Base-by-base conservation (phyloP, 2,329 filamentous ascomycete genomes). In the Trichoderma endophyticum region DNA sequence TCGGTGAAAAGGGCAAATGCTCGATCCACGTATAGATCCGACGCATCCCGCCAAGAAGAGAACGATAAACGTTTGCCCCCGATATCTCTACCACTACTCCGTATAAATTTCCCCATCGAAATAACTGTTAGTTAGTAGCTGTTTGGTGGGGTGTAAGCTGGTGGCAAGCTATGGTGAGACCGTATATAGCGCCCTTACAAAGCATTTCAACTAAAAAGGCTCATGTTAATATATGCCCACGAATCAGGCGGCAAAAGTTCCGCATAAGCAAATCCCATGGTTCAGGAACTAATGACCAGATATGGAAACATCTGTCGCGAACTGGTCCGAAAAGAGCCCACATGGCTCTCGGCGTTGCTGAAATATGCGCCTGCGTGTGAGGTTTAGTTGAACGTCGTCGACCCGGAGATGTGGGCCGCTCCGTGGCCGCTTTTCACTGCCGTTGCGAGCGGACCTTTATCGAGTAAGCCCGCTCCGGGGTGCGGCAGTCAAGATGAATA, bases 111-210 rank as follows among this genome's bases (percentile, higher is more conserved):
- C 6, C 6, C 15, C 8, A n/a, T 15, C 8, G 26, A 32, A 64
- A 39, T 14, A 14, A 56, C 48, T 21, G 21, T 28, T 36, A 32
- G 21, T 28, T 36, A 32, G 64, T 15, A 43, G 39, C 15, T 43
- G 39, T 43, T n/a, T 43, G 39, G 39, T 43, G 64, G 64, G 64
- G 34, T 21, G 54, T 43, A 48, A 68, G 65, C 34, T 68, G 54
- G 39, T 48, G 54, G 64, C 48, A 67, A 67, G 51, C 51, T 15
- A 67, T 59, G 26, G 65, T 68, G 36, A 68, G 65, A 68, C 65
- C 65, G 65, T 48, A 68, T 68, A 68, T 68, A 68, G 65, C 65
- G 65, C 24, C 65, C 18, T 34, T 12, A 24, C 57, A 21, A n/a
- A 60, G 9, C 28, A 34, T 36, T 36, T 36, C 43, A 9, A 56